phyloP scores from a whole-genome alignment of 2,329 filamentous ascomycete species.

The Knufia fluminis region DNA sequence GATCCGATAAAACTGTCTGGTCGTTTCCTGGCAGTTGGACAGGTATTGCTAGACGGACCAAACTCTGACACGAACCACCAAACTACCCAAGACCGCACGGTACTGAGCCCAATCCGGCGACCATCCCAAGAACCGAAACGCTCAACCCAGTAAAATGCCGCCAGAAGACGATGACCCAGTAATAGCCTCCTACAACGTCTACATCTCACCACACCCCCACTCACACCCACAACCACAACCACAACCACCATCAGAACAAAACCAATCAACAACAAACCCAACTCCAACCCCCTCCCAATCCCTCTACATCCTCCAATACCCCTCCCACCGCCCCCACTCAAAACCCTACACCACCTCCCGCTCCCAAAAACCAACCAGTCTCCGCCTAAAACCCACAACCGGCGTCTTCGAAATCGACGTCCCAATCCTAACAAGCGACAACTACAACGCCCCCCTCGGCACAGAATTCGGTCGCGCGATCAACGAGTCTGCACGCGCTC shows the following conservation, averaged over 20 bases:
- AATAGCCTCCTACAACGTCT: constrained; percentile 70
- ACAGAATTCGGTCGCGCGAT: constrained; percentile 73
- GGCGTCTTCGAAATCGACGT: constrained; percentile 89
- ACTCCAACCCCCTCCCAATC: constrained; percentile 27
- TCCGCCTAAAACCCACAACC: constrained; percentile 72
- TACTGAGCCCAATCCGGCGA: too few species aligned
- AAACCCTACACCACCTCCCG: constrained; percentile 52
- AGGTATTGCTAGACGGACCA: background rate
- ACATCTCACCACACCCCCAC: constrained; percentile 58
- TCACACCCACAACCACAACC: too few species aligned
- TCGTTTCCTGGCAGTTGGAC: too few species aligned
- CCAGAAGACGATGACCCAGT: constrained; percentile 51
- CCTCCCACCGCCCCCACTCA: constrained; percentile 58
- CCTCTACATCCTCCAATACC: constrained; percentile 80
- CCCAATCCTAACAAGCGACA: constrained; percentile 60
- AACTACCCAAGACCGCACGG: too few species aligned
- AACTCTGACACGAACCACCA: too few species aligned
- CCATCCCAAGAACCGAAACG: too few species aligned
- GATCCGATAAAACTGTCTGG: background rate
- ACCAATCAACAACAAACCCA: background rate
- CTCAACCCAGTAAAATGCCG: constrained; percentile 1
- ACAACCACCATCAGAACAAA: constrained; percentile 2
- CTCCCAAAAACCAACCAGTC: constrained; percentile 53
- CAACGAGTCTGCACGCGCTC: constrained; percentile 41
- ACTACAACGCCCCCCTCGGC: constrained; percentile 79